These are phyloP conservation scores for Tetracladium marchalianum DNA, from an alignment of 495 filamentous ascomycete species.

Conservation along the genomic window DNA sequence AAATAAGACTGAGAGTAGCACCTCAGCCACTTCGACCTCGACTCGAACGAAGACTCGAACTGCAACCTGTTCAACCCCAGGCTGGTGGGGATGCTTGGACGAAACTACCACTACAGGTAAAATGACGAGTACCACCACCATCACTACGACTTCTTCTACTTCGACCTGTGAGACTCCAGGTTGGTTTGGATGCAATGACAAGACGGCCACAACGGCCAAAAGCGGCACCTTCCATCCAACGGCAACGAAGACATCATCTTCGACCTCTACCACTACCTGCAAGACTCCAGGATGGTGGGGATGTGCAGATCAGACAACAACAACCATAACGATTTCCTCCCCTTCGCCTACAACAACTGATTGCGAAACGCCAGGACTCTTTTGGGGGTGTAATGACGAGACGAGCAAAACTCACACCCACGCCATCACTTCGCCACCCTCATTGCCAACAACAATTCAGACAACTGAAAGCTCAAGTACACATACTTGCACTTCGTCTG, in stretches of 20 bases:
- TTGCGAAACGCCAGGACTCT: slow-evolving; percentile 43
- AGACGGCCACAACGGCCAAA: slow-evolving; percentile 25
- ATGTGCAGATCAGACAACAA: slow-evolving; percentile 36
- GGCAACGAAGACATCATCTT: slow-evolving; percentile 31
- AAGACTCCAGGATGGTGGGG: slow-evolving; percentile 56
- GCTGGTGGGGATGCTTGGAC: slow-evolving; percentile 69
- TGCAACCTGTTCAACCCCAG: slow-evolving; percentile 79
- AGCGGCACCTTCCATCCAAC: slow-evolving; percentile 23
- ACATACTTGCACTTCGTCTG: slow-evolving; percentile 11
- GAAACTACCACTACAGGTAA: slow-evolving; percentile 40
- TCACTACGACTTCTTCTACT: slow-evolving; percentile 36
- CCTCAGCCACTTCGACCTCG: slow-evolving; percentile 55
- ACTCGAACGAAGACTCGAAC: slow-evolving; percentile 61
- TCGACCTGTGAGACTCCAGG: slow-evolving; percentile 52
- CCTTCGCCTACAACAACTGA: slow-evolving; percentile 15
- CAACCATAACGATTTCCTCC: slow-evolving; percentile 26
- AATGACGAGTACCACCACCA: slow-evolving; percentile 33
- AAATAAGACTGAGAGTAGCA: slow-evolving; percentile 68
- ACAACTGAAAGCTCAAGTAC: not conserved
- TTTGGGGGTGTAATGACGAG: slow-evolving; percentile 47
- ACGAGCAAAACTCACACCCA: slow-evolving; percentile 22
- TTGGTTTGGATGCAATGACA: slow-evolving; percentile 47
- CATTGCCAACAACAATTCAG: slow-evolving; percentile 3
- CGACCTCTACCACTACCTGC: slow-evolving; percentile 28
- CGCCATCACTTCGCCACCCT: slow-evolving; percentile 19